Base-by-base conservation (phyloP, 352 stramenopile species). In the Phytophthora multivora region DNA sequence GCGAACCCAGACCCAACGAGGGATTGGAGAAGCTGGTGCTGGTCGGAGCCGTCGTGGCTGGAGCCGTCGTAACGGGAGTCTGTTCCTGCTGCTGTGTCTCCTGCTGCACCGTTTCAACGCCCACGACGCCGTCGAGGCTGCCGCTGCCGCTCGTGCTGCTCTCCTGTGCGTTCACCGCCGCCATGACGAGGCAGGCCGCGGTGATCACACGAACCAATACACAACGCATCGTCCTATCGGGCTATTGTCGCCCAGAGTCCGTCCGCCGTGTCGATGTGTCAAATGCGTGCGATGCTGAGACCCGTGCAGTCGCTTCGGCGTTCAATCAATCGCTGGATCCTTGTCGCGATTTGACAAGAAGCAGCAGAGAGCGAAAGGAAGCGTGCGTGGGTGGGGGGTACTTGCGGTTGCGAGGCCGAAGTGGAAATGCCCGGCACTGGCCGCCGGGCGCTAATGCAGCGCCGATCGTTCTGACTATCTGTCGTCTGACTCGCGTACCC, bases 361-460 rank as follows among this genome's bases (percentile, higher is more conserved):
- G 36, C 39, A 25, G 38, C 21, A 61, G 52, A 43, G 51, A 51
- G 40, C 36, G 36, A 40, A 33, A 59, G 46, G 31, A 58, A 48
- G 53, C 46, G 23, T 41, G 43, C 25, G 47, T 38, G 42, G 23
- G 51, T 51, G 25, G 26, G 23, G 25, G 26, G 25, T 76, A 76
- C 68, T 62, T 61, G 64, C 63, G 63, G 63, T 59, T 36, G 38
- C 38, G 46, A 73, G 53, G 58, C 68, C 68, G 59, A 76, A 73
- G 68, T 76, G 63, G 51, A 66, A 73, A 70, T 76, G 63, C n/a
- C n/a, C 9, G 0, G 42, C 4, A 49, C 25, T 42, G 36, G 25
- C 30, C 25, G 33, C 39, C 28, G 46, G 10, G 13, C 38, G n/a
- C n/a, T 15, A 21, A 13, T 53, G 53, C 50, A 26, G 4, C 15